Conservation (phyloP, 2,329 filamentous ascomycete genomes). For the Rhynchosporium secalis region DNA sequence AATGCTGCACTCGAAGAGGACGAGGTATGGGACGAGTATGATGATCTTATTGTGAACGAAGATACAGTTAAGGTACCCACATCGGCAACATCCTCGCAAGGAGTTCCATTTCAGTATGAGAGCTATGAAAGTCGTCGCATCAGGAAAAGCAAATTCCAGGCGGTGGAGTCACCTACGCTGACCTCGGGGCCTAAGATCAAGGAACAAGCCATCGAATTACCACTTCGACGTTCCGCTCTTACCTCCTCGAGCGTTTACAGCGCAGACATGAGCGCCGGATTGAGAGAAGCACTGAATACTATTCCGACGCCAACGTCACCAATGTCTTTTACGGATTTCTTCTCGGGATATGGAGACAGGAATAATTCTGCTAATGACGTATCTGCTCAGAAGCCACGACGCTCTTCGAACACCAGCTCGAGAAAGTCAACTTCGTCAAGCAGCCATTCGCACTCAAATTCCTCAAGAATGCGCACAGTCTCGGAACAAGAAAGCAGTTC, state of each 20-base stretch:
- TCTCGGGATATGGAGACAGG: conserved; percentile 45
- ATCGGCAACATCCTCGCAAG: conserved; percentile 57
- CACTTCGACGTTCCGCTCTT: conserved; percentile 25
- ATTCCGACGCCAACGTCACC: conserved; percentile 47
- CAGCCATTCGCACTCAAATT: conserved; percentile 26
- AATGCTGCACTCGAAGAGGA: conserved; percentile 76
- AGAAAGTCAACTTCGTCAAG: conserved; percentile 30
- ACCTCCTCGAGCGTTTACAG: conserved; percentile 55
- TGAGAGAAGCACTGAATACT: conserved; percentile 50
- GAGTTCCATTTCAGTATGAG: conserved; percentile 57
- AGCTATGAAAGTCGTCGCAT: conserved; percentile 42
- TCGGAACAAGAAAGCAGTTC: conserved; percentile 54
- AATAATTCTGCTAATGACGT: conserved; percentile 34
- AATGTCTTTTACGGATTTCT: conserved; percentile 47
- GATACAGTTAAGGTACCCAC: conserved; percentile 47
- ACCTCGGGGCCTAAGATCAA: conserved; percentile 26
- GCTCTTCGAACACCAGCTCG: conserved; percentile 23
- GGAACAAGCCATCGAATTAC: conserved; percentile 16
- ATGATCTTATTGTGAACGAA: conserved; percentile 78
- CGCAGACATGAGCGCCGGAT: conserved; percentile 54
- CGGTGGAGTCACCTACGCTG: conserved; percentile 33
- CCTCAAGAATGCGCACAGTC: conserved; percentile 28
- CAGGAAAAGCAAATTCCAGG: conserved; percentile 29
- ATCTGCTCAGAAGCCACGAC: conserved; percentile 16
- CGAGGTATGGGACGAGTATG: conserved; percentile 93